Conservation (phyloP, 2,329 filamentous ascomycete species). For the Talaromyces sp. region DNA sequence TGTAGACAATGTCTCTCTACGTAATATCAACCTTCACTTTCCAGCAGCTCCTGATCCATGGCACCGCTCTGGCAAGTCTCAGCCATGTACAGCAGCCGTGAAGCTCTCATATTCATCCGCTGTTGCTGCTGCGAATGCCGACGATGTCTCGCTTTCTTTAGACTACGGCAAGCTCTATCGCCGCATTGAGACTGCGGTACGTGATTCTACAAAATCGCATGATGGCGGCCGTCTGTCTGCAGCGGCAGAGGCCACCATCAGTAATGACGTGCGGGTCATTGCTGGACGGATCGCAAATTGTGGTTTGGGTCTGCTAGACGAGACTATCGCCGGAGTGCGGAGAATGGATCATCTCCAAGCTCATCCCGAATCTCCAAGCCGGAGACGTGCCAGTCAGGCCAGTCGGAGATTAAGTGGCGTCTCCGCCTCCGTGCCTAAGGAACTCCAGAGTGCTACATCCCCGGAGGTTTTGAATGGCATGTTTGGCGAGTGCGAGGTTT, state of each 20-base stretch:
- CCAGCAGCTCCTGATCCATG: slow-evolving; percentile 46
- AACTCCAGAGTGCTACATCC: slow-evolving; percentile 12
- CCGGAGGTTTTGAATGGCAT: slow-evolving; percentile 27
- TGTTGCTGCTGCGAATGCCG: slow-evolving; percentile 40
- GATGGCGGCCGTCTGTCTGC: slow-evolving; percentile 18
- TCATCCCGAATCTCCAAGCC: slow-evolving; percentile 24
- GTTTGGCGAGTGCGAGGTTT: slow-evolving; percentile 38
- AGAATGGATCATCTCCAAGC: slow-evolving; percentile 34
- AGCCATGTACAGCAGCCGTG: slow-evolving; percentile 45
- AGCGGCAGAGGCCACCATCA: slow-evolving; percentile 23
- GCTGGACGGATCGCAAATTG: slow-evolving; percentile 36
- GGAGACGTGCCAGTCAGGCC: slow-evolving; percentile 19
- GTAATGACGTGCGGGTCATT: slow-evolving; percentile 36
- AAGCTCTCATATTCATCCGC: slow-evolving; percentile 43
- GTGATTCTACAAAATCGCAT: slow-evolving; percentile 26
- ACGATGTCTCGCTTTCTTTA: slow-evolving; percentile 45
- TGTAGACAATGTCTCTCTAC: slow-evolving; percentile 41
- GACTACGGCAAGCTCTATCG: slow-evolving; percentile 50
- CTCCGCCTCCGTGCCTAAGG: slow-evolving; percentile 9
- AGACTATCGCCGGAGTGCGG: slow-evolving; percentile 36
- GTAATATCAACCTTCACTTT: slow-evolving; percentile 44
- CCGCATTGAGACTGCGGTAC: slow-evolving; percentile 36
- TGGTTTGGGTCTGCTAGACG: slow-evolving; percentile 34
- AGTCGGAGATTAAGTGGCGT: slow-evolving; percentile 24
- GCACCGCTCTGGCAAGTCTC: slow-evolving; percentile 44